Evolutionary conservation across 129 eudicot genomes (phyloP).

Genomic region (Saussurea involucrata): DNA sequence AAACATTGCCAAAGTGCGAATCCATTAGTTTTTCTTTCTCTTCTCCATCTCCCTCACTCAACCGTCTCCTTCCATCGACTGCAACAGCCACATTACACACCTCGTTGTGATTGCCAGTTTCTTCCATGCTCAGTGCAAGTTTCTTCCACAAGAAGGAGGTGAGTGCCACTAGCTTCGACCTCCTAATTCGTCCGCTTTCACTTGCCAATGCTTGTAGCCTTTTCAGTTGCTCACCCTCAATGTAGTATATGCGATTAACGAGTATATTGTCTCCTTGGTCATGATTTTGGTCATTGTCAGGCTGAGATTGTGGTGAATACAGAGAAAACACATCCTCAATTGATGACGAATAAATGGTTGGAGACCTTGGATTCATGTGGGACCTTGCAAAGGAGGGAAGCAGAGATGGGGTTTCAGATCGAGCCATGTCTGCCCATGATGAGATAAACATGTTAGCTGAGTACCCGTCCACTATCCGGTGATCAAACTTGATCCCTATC

Average conservation of each 20-base stretch:
- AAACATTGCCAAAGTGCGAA: slow-evolving; percentile 49
- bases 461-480: slow-evolving; percentile 50
- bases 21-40: slow-evolving; percentile 18
- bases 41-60: slow-evolving; percentile 34
- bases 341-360: slow-evolving; percentile 2
- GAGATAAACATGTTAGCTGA: slow-evolving; percentile 47
- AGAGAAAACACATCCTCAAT: slow-evolving; percentile 12
- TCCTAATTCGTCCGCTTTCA: slow-evolving; percentile 10
- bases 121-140: slow-evolving; percentile 9
- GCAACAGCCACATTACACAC: slow-evolving; percentile 38
- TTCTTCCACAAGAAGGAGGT: slow-evolving; percentile 24
- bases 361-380: slow-evolving; percentile 34
- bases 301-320: not conserved
- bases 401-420: slow-evolving; percentile 9
- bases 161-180: slow-evolving; percentile 40
- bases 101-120: not conserved
- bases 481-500: slow-evolving; percentile 41
- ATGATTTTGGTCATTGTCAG: not conserved
- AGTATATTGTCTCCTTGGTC: slow-evolving; percentile 15
- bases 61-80: slow-evolving; percentile 48
- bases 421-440: not conserved
- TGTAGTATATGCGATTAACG: slow-evolving; percentile 30
- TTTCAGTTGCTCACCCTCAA: slow-evolving; percentile 23
- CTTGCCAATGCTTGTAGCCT: slow-evolving; percentile 33
- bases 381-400: slow-evolving; percentile 48